Evolutionary conservation across 2,329 filamentous ascomycete genomes (phyloP).

Genomic region (Bipolaris zeicola): DNA sequence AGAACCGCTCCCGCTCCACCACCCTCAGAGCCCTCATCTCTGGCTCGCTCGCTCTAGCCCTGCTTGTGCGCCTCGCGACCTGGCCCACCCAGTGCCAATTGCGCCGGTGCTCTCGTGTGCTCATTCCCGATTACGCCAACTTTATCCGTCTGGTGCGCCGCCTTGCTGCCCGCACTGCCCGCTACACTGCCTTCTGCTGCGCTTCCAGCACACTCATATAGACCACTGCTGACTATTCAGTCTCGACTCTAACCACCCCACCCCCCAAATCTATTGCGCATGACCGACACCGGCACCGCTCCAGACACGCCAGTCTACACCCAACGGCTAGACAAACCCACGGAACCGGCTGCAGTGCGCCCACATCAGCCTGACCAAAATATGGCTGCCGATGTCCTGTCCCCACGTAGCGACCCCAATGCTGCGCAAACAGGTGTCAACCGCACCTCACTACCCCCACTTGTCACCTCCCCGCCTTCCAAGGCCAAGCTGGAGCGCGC

Average conservation of each 20-base stretch:
- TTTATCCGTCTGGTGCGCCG: constrained; percentile 4
- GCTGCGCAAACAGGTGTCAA: constrained; percentile 42
- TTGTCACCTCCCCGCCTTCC: constrained; percentile 58
- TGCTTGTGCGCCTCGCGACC: constrained; percentile 33
- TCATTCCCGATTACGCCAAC: constrained; percentile 2
- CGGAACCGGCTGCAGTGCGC: constrained; percentile 36
- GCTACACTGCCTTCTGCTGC: constrained; percentile 17
- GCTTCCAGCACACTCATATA: constrained; percentile 5
- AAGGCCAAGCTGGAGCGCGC: constrained; percentile 60
- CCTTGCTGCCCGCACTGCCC: not conserved
- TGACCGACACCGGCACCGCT: constrained; percentile 36
- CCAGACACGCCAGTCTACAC: constrained; percentile 28
- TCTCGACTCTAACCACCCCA: constrained; percentile 3
- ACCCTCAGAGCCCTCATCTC: constrained; percentile 31
- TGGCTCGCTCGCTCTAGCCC: constrained; percentile 27
- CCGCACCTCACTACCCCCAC: constrained; percentile 54
- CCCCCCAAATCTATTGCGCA: constrained; percentile 34
- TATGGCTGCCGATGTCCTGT: constrained; percentile 49
- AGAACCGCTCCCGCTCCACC: constrained; percentile 27
- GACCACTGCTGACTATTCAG: constrained; percentile 30
- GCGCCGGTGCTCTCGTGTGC: constrained; percentile 17
- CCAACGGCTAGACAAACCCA: constrained; percentile 38
- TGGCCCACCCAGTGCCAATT: constrained; percentile 19
- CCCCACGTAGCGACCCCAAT: constrained; percentile 40
- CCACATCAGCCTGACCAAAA: constrained; percentile 27